Conservation (phyloP, 495 filamentous ascomycete species). For the Trichoderma virens region DNA sequence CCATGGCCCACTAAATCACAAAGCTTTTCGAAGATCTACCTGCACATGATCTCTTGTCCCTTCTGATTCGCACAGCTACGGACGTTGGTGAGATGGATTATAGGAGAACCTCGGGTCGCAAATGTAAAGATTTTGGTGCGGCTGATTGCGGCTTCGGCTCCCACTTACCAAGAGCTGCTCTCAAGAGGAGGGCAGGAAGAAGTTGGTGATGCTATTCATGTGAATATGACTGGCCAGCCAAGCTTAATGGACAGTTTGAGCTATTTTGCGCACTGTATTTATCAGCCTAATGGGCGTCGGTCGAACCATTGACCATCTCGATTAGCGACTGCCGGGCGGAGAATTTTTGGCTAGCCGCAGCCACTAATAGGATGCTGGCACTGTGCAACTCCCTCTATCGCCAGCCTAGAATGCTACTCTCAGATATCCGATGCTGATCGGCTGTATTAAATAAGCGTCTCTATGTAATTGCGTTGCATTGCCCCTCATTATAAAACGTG, state of each 20-base stretch:
- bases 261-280: not conserved
- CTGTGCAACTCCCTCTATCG: not conserved
- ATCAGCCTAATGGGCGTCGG: not conserved
- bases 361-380: not conserved
- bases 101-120: not conserved
- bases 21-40: not conserved
- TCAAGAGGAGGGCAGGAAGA: not conserved
- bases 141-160: not conserved
- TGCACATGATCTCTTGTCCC: not conserved
- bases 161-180: not conserved
- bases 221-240: not conserved
- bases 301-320: not conserved
- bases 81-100: not conserved
- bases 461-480: not conserved
- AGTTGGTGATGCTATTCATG: not conserved
- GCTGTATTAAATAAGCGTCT: too few relatives aligned
- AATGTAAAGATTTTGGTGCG: not conserved
- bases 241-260: not conserved
- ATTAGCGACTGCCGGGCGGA: not conserved
- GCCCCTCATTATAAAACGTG: not conserved
- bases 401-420: not conserved
- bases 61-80: not conserved
- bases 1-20: conserved; percentile 8
- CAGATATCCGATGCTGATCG: too few relatives aligned
- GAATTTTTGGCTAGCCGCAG: not conserved